Conservation (phyloP, 495 filamentous ascomycete species). For the Melanomma pulvis-pyrius region DNA sequence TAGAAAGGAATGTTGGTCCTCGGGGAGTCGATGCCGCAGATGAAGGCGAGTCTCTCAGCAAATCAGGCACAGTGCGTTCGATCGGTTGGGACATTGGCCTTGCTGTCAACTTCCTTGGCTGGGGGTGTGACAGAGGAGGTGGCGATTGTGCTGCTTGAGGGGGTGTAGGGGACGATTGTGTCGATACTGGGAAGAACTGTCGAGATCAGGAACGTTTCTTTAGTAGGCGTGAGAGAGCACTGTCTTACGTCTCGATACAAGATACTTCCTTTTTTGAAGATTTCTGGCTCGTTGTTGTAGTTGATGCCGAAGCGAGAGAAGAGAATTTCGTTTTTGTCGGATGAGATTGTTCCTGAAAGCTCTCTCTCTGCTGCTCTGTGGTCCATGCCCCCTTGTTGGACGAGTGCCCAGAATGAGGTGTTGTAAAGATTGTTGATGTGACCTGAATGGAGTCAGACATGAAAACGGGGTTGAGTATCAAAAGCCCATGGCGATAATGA, state of each 20-base stretch:
- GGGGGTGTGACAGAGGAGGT: slow-evolving; percentile 17
- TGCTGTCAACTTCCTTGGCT: slow-evolving; percentile 1
- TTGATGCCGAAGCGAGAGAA: slow-evolving; percentile 90
- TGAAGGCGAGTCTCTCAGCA: slow-evolving; percentile 9
- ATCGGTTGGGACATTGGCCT: slow-evolving; percentile 30
- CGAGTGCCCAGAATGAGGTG: slow-evolving; percentile 91
- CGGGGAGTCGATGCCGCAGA: slow-evolving; percentile 17
- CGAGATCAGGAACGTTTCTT: slow-evolving; percentile 10
- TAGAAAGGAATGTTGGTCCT: slow-evolving; percentile 35
- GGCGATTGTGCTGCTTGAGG: background rate
- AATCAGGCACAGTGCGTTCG: slow-evolving; percentile 8
- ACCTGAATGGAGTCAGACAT: slow-evolving; percentile 51
- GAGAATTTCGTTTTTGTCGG: slow-evolving; percentile 94
- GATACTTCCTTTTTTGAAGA: slow-evolving; percentile 91
- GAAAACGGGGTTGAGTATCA: too few relatives aligned
- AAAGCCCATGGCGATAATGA: background rate
- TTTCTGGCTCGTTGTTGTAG: slow-evolving; percentile 93
- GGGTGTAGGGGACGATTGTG: slow-evolving; percentile 11
- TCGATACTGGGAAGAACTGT: slow-evolving; percentile 24
- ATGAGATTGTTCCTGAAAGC: slow-evolving; percentile 77
- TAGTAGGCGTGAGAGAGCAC: background rate
- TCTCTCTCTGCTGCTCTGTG: slow-evolving; percentile 75
- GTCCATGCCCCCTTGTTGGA: slow-evolving; percentile 73
- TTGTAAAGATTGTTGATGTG: slow-evolving; percentile 99
- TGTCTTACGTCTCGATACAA: slow-evolving; percentile 75